Conservation (phyloP, 2,329 filamentous ascomycete genomes). For the Aspergillus sp. region DNA sequence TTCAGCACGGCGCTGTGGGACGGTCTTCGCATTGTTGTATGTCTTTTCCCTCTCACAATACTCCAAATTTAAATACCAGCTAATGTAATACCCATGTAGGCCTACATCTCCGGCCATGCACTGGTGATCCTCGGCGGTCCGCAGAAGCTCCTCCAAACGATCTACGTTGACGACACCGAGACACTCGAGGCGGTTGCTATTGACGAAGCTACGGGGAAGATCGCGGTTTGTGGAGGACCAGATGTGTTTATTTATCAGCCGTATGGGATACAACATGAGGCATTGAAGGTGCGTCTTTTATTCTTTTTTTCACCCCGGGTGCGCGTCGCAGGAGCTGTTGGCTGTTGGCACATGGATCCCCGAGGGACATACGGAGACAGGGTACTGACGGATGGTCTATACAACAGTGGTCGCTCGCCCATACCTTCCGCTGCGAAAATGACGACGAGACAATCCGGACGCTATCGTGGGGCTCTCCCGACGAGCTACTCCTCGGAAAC, state of each 20-base stretch:
- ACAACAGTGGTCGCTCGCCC: slow-evolving; percentile 52
- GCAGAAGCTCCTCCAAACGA: slow-evolving; percentile 73
- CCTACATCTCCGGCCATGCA: slow-evolving; percentile 83
- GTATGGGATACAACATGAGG: slow-evolving; percentile 61
- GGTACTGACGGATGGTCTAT: slow-evolving; percentile 13
- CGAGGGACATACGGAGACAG: background rate
- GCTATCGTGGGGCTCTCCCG: slow-evolving; percentile 79
- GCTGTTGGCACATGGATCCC: background rate
- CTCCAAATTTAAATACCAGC: background rate
- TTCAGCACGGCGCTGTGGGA: slow-evolving; percentile 69
- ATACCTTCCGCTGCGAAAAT: slow-evolving; percentile 42
- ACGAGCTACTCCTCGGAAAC: slow-evolving; percentile 77
- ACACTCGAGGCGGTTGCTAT: slow-evolving; percentile 71
- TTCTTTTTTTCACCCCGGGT: too few relatives aligned
- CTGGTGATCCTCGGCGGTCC: slow-evolving; percentile 74
- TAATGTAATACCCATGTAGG: slow-evolving; percentile 42
- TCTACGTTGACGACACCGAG: slow-evolving; percentile 70
- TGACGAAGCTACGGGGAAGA: slow-evolving; percentile 76
- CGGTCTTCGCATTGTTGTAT: slow-evolving; percentile 64
- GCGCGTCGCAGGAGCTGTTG: background rate
- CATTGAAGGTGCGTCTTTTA: slow-evolving; percentile 59
- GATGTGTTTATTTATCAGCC: slow-evolving; percentile 73
- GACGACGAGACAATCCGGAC: slow-evolving; percentile 43
- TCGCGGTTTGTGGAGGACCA: slow-evolving; percentile 64
- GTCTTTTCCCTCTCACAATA: slow-evolving; percentile 16